These are phyloP conservation scores for Microcyclosporella mali DNA, from an alignment of 2,329 filamentous ascomycete genomes.

Conservation along the genomic window DNA sequence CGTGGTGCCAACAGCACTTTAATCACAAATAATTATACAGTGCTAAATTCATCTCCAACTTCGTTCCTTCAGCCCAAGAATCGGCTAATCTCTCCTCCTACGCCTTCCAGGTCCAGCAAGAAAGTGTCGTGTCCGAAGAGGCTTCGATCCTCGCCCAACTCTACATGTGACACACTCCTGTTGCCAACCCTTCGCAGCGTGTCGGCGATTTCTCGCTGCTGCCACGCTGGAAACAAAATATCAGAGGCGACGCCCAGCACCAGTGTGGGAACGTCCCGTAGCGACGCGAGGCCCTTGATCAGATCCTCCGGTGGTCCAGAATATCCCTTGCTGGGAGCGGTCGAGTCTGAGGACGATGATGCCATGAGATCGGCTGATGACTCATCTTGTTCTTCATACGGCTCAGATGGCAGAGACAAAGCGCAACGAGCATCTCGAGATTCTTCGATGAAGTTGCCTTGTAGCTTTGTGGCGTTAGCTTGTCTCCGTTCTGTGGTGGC, in stretches of 20 bases:
- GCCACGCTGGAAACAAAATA: slow-evolving; percentile 95
- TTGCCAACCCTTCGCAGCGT: slow-evolving; percentile 74
- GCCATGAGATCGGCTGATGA: slow-evolving; percentile 36
- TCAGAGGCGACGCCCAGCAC: slow-evolving; percentile 94
- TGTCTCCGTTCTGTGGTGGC: slow-evolving; percentile 57
- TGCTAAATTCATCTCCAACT: no score
- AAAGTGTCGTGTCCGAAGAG: slow-evolving; percentile 97
- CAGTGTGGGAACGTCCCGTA: slow-evolving; percentile 73
- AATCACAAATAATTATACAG: no score
- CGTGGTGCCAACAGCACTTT: no score
- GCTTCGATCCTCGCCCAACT: slow-evolving; percentile 89
- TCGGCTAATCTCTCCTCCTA: slow-evolving; percentile 73
- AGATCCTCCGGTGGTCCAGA: slow-evolving; percentile 68
- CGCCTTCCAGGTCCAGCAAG: slow-evolving; percentile 81
- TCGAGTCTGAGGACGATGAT: slow-evolving; percentile 19
- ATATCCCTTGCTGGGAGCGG: slow-evolving; percentile 12
- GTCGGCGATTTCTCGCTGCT: slow-evolving; percentile 88
- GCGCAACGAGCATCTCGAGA: slow-evolving; percentile 55
- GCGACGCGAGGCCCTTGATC: slow-evolving; percentile 62
- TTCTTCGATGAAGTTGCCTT: slow-evolving; percentile 26
- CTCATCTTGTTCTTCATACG: slow-evolving; percentile 79
- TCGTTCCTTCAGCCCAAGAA: slow-evolving; percentile 61
- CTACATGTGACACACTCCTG: slow-evolving; percentile 73
- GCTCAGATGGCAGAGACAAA: slow-evolving; percentile 72
- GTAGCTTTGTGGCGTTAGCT: slow-evolving; percentile 54